These are phyloP conservation scores for Sutorius australiensis DNA, from an alignment of 768 basidiomycete genomes.

Conservation along the genomic window DNA sequence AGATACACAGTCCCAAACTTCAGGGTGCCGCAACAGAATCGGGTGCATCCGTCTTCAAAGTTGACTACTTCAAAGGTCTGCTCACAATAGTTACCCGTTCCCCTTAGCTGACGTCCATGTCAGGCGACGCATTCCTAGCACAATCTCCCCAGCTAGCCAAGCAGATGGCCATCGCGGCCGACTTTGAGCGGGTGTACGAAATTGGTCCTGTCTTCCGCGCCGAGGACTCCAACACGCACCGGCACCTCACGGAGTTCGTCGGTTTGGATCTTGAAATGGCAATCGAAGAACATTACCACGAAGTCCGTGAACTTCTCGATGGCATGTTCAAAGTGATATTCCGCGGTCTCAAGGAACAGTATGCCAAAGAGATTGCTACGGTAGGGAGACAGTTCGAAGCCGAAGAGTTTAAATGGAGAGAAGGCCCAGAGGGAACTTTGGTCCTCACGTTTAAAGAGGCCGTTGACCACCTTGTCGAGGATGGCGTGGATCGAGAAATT, in stretches of 20 bases:
- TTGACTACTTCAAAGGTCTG: constrained; percentile 89
- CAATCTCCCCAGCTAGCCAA: constrained; percentile 97
- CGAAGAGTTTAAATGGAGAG: constrained; percentile 93
- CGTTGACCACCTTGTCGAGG: constrained; percentile 79
- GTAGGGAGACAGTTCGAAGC: constrained; percentile 88
- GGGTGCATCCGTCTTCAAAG: constrained; percentile 97
- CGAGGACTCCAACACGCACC: constrained; percentile 94
- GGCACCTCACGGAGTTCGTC: constrained; percentile 97
- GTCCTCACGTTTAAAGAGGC: constrained; percentile 85
- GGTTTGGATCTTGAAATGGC: constrained; percentile 99
- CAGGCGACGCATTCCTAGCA: constrained; percentile 88
- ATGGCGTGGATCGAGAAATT: constrained; percentile 72
- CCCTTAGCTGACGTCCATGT: not conserved
- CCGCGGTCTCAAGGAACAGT: constrained; percentile 71
- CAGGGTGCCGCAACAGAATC: constrained; percentile 97
- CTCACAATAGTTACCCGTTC: not conserved
- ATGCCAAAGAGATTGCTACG: constrained; percentile 75
- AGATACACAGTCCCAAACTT: constrained; percentile 97
- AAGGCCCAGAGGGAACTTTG: constrained; percentile 62
- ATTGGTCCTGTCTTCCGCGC: constrained; percentile 97
- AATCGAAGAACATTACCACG: constrained; percentile 98
- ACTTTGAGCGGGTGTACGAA: constrained; percentile 98
- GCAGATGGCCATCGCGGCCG: constrained; percentile 98
- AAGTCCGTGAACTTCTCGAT: constrained; percentile 92
- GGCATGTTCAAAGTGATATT: constrained; percentile 84